Base-by-base conservation (phyloP, 805 yeast genomes). In the Nakazawaea sp. region DNA sequence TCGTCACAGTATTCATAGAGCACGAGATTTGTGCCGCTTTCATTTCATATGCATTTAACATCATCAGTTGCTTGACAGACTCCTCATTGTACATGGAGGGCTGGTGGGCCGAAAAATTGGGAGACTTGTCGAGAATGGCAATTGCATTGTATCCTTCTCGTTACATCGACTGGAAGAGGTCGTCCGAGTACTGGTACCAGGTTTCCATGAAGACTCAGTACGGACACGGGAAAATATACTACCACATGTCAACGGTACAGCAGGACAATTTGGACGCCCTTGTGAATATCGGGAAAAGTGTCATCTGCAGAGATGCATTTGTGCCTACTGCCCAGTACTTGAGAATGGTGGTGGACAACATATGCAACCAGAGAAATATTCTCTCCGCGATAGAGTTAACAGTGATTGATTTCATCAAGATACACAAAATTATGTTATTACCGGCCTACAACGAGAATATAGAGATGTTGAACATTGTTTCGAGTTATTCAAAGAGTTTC, bases 201-300 rank as follows among this genome's bases (percentile, higher is more conserved):
- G 66, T 75, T 19, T 78, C 94, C 3, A 72, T 83, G 74, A 72
- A 74, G 46, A 72, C 82, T 12, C 77, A 79, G 44, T 84, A 78
- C 50, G 89, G 92, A 2, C 88, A 81, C 49, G 96, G 96, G 2
- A 83, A 87, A 53, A 71, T 85, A 15, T 86, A 85, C 50, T 86
- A 86, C 50, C 95, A 86, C 53, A 80, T 81, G 72, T 84, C 92
- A 32, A 84, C 94, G 0, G 95, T 86, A 4, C 90, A 85, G 53
- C 82, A 78, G 51, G 81, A 77, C 53, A 72, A 75, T 44, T 59
- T 84, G 42, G 88, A 82, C 57, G 90, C 92, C 2, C 69, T 84
- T 45, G 87, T 80, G 36, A 81, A 82, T 47, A 70, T 84, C 16
- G 92, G 92, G 9, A 83, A 82, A 55, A 72, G 84, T 31, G 89